Conservation (phyloP, 1,284 basidiomycete species). For the Austroboletus novae-zelandiae region DNA sequence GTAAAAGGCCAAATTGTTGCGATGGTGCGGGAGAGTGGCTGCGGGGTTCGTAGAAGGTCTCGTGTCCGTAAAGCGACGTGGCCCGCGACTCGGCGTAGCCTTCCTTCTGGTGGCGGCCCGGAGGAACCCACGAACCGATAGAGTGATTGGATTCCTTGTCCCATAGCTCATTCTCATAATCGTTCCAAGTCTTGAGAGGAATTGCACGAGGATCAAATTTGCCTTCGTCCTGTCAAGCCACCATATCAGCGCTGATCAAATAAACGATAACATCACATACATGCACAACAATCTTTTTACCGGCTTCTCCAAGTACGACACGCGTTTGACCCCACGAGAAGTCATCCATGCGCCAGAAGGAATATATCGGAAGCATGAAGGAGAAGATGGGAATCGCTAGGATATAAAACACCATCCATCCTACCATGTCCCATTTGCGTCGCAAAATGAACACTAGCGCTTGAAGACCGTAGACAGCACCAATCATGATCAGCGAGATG, state of each 20-base stretch:
- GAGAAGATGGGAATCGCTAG: constrained; percentile 90
- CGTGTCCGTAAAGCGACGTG: constrained; percentile 76
- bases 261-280: constrained; percentile 44
- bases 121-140: constrained; percentile 82
- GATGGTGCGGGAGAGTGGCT: constrained; percentile 70
- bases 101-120: constrained; percentile 58
- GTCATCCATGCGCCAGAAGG: constrained; percentile 99
- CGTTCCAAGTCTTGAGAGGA: constrained; percentile 95
- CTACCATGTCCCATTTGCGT: constrained; percentile 93
- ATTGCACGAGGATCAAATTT: constrained; percentile 92
- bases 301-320: constrained; percentile 91
- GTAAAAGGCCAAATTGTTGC: constrained; percentile 49
- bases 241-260: constrained; percentile 12
- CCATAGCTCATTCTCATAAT: constrained; percentile 97
- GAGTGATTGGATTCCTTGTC: constrained; percentile 94
- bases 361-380: constrained; percentile 91
- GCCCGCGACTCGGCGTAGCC: constrained; percentile 73
- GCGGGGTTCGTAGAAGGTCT: constrained; percentile 74
- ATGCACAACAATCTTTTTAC: constrained; percentile 94
- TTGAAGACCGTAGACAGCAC: constrained; percentile 90
- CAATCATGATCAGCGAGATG: constrained; percentile 89
- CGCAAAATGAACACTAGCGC: constrained; percentile 84
- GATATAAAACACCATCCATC: constrained; percentile 98
- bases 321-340: constrained; percentile 98
- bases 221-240: constrained; percentile 77